phyloP scores from a whole-genome alignment of 2,329 filamentous ascomycete species.

The Tolypocladium guangdongense region DNA sequence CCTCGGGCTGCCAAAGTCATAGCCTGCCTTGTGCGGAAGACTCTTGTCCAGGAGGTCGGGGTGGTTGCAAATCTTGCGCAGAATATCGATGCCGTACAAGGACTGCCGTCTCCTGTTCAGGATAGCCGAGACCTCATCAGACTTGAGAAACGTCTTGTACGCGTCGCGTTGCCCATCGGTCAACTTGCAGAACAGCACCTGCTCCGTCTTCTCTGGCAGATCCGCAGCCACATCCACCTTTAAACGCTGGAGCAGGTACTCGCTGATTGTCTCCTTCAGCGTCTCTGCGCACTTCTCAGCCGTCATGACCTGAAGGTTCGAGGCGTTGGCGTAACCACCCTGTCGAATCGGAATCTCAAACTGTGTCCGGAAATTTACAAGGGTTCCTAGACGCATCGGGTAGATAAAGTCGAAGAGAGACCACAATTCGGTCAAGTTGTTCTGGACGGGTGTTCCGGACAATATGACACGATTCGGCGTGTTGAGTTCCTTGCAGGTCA shows the following conservation, averaged over 20 bases:
- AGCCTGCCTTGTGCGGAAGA: slow-evolving; percentile 45
- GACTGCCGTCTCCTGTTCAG: slow-evolving; percentile 64
- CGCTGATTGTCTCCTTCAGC: slow-evolving; percentile 84
- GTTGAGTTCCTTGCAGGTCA: slow-evolving; percentile 86
- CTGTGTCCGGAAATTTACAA: slow-evolving; percentile 80
- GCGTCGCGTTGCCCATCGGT: slow-evolving; percentile 64
- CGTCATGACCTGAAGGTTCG: slow-evolving; percentile 87
- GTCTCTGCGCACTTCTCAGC: slow-evolving; percentile 91
- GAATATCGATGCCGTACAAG: slow-evolving; percentile 78
- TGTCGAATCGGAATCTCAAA: slow-evolving; percentile 91
- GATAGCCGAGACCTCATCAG: slow-evolving; percentile 78
- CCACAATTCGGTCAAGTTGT: slow-evolving; percentile 91
- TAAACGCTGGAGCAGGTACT: slow-evolving; percentile 83
- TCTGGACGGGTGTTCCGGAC: slow-evolving; percentile 95
- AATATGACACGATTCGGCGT: slow-evolving; percentile 87
- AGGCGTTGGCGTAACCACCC: slow-evolving; percentile 91
- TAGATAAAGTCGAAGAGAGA: slow-evolving; percentile 97
- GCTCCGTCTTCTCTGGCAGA: slow-evolving; percentile 89
- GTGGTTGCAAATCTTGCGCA: slow-evolving; percentile 96
- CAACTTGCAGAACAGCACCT: slow-evolving; percentile 91
- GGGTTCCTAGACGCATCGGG: slow-evolving; percentile 85
- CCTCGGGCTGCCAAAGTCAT: slow-evolving; percentile 64
- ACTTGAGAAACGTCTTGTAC: slow-evolving; percentile 72
- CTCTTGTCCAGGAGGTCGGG: slow-evolving; percentile 70
- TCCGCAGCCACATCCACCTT: slow-evolving; percentile 92